phyloP scores from a whole-genome alignment of 768 basidiomycete genomes.

The Boletus subparvulus region DNA sequence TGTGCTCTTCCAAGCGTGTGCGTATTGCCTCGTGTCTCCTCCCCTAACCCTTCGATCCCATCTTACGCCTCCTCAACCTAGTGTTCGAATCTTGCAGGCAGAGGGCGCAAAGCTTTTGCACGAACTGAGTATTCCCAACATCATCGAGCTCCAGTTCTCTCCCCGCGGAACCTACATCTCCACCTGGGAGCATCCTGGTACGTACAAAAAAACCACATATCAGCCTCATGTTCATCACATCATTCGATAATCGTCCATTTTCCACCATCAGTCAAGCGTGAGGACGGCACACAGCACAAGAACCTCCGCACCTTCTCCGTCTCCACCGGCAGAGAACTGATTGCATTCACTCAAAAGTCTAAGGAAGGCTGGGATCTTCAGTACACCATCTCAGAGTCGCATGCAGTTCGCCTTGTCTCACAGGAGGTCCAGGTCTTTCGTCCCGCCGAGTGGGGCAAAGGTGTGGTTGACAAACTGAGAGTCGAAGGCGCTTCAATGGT shows the following conservation, averaged over 20 bases:
- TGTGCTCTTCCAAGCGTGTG: conserved; percentile 76
- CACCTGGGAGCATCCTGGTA: conserved; percentile 91
- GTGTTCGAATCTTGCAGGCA: conserved; percentile 76
- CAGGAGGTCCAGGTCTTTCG: conserved; percentile 82
- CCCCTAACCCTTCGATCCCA: conserved; percentile 9
- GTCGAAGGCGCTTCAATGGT: conserved; percentile 81
- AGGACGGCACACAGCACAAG: conserved; percentile 89
- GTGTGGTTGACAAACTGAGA: conserved; percentile 76
- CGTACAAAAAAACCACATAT: conserved; percentile 21
- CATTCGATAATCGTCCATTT: conserved; percentile 11
- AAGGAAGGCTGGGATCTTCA: conserved; percentile 90
- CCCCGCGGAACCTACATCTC: conserved; percentile 91
- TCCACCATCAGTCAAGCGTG: conserved; percentile 63
- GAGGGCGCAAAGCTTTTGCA: conserved; percentile 70
- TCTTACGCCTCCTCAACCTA: conserved; percentile 30
- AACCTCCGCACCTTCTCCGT: conserved; percentile 90
- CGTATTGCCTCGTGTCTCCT: conserved; percentile 35
- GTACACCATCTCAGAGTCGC: conserved; percentile 86
- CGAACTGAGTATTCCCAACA: conserved; percentile 71
- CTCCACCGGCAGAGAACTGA: conserved; percentile 82
- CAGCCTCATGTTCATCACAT: conserved; percentile 26
- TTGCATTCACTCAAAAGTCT: conserved; percentile 84
- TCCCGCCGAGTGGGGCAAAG: conserved; percentile 77
- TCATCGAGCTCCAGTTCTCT: conserved; percentile 87
- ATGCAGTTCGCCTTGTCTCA: conserved; percentile 77